A percentile compares a stretch with the other conserved stretches of the same genome.
These are phyloP conservation scores for Onygenales sp. DNA, from an alignment of 2,329 filamentous ascomycete genomes.

Conservation along the genomic window DNA sequence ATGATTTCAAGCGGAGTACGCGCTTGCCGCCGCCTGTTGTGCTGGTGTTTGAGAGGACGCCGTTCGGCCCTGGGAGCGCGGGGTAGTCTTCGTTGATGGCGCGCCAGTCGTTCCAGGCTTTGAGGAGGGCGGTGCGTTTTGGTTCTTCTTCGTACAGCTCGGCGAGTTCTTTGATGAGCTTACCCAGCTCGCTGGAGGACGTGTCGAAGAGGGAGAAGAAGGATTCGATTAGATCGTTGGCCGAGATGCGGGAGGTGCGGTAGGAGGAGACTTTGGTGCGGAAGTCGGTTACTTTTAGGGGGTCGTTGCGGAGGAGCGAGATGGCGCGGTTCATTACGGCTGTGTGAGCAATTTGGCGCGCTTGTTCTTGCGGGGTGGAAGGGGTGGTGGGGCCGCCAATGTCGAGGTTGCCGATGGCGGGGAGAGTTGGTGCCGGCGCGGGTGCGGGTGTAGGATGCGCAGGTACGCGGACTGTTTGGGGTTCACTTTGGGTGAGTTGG, in stretches of 20 bases:
- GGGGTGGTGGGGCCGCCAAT: constrained; percentile 36
- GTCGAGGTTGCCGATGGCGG: constrained; percentile 43
- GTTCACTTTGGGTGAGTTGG: constrained; percentile 54
- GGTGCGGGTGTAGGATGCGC: constrained; percentile 21
- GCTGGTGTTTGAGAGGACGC: constrained; percentile 50
- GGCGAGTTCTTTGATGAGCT: constrained; percentile 79
- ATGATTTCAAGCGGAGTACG: constrained; percentile 59
- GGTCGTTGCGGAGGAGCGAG: constrained; percentile 69
- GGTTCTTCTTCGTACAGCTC: constrained; percentile 79
- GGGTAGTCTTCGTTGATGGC: constrained; percentile 95
- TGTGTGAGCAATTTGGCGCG: constrained; percentile 67
- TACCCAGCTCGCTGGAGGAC: constrained; percentile 70
- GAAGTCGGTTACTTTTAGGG: constrained; percentile 66
- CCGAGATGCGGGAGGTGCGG: constrained; percentile 57
- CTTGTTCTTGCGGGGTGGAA: constrained; percentile 64
- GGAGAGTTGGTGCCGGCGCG: constrained; percentile 20
- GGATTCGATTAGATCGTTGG: constrained; percentile 69
- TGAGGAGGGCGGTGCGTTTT: constrained; percentile 64
- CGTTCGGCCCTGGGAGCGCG: constrained; percentile 65
- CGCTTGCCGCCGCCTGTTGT: constrained; percentile 51
- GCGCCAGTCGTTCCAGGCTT: constrained; percentile 90
- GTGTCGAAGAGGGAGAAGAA: constrained; percentile 84
- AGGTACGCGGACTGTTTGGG: constrained; percentile 39
- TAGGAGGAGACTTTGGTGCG: constrained; percentile 71
- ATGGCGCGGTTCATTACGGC: constrained; percentile 79